Base-by-base conservation (phyloP, 2,329 filamentous ascomycete genomes). In the Apiospora malaysiana region DNA sequence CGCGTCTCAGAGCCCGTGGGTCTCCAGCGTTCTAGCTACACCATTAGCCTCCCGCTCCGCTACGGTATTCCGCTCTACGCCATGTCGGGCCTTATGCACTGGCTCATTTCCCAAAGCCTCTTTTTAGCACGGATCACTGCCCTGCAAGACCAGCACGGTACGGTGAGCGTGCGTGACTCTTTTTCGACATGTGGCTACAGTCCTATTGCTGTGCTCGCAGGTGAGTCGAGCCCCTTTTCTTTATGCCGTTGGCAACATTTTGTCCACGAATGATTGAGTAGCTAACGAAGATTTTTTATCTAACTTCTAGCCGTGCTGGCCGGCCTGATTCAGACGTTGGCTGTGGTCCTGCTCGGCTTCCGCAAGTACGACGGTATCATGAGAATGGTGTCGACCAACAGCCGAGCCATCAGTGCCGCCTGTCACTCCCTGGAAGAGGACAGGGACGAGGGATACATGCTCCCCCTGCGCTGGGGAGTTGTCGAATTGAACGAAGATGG, bases 21-120 rank as follows among this genome's bases (percentile, higher is more conserved):
- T 5, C 75, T 78, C 4, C 84, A 87, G 72, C 77, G 83, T 4
- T 81, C 80, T 0, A 83, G 79, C 1, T 85, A 84, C 71, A 85
- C 81, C 66, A 81, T 87, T 14, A 81, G 80, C 2, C 73, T 88
- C 2, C 85, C 85, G 1, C 81, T 83, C 47, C 78, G 78, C 21
- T 88, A 85, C 70, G 81, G 80, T 0, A 68, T 86, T 0, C 82
- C 84, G 0, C 74, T 86, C 1, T 76, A 82, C 1, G 71, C 75
- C 0, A 72, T 74, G 1, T 81, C 79, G 1, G 79, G 76, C 0
- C 4, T 84, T 1, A 75, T 87, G 69, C 85, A 87, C 73, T 88
- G 85, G 85, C 77, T 87, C 6, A 78, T 85, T 4, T 87, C 85
- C 0, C 83, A 85, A 71, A 82, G 81, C 59, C 71, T 86, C 1